Evolutionary conservation across 2,329 filamentous ascomycete genomes (phyloP).

Genomic region (Leptographium wingfieldii): DNA sequence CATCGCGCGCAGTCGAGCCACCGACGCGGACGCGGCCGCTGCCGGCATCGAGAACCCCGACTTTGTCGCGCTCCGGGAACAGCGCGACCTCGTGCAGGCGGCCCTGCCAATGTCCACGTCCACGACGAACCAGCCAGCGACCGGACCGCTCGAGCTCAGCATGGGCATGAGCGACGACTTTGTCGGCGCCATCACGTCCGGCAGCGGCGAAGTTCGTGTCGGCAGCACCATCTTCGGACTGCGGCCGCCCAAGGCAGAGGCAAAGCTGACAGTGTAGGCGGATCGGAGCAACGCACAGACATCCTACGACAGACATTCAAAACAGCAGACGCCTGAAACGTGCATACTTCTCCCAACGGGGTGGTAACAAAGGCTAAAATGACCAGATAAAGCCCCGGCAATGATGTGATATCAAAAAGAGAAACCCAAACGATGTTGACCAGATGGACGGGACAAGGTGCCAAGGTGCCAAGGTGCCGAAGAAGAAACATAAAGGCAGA

Average conservation of each 20-base stretch:
- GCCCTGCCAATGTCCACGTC: slow-evolving; percentile 21
- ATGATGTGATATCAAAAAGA: background rate
- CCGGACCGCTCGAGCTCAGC: slow-evolving; percentile 57
- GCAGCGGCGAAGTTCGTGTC: slow-evolving; percentile 80
- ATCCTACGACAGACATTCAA: background rate
- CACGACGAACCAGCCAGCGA: slow-evolving; percentile 29
- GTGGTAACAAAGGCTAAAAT: no score
- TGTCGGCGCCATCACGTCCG: slow-evolving; percentile 71
- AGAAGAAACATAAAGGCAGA: background rate
- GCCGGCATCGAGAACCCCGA: slow-evolving; percentile 67
- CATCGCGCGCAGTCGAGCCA: slow-evolving; percentile 69
- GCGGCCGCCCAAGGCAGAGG: slow-evolving; percentile 67
- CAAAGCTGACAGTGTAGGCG: slow-evolving; percentile 45
- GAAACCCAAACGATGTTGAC: slow-evolving; percentile 14
- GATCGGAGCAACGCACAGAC: no score
- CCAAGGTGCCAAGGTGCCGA: no score
- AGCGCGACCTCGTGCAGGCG: slow-evolving; percentile 55
- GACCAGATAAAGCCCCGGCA: no score
- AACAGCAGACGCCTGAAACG: no score
- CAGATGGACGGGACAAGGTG: background rate
- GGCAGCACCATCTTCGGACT: slow-evolving; percentile 90
- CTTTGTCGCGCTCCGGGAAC: slow-evolving; percentile 56
- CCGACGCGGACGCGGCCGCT: slow-evolving; percentile 61
- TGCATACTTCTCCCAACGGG: no score
- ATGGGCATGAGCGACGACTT: slow-evolving; percentile 99